These are phyloP conservation scores for Plasmodium adleri DNA, from an alignment of 169 alveolate species.

Conservation along the genomic window DNA sequence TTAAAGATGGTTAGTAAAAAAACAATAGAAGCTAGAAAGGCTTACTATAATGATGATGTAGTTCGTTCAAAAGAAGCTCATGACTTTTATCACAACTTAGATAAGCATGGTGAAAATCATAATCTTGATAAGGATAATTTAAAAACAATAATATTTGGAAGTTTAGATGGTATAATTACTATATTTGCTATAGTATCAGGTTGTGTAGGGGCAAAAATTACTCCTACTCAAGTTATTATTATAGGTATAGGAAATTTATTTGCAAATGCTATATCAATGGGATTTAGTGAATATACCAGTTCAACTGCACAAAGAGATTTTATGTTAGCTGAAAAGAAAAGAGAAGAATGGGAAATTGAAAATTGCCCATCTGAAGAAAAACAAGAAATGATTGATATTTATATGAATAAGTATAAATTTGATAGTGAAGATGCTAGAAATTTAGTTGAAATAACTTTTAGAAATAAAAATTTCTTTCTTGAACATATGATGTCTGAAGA, in stretches of 20 bases:
- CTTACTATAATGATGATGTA: slow-evolving; percentile 77
- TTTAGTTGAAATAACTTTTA: slow-evolving; percentile 90
- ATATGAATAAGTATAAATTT: slow-evolving; percentile 89
- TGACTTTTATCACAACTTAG: slow-evolving; percentile 40
- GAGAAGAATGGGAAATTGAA: slow-evolving; percentile 89
- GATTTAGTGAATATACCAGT: slow-evolving; percentile 88
- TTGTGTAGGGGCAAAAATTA: slow-evolving; percentile 91
- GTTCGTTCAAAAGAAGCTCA: slow-evolving; percentile 67
- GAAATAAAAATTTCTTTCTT: slow-evolving; percentile 89
- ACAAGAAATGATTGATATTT: slow-evolving; percentile 90
- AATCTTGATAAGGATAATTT: slow-evolving; percentile 82
- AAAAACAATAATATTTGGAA: slow-evolving; percentile 92
- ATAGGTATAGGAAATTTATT: slow-evolving; percentile 91
- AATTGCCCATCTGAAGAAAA: slow-evolving; percentile 92
- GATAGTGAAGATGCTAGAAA: slow-evolving; percentile 89
- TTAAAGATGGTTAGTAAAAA: slow-evolving; percentile 45
- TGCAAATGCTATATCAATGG: slow-evolving; percentile 94
- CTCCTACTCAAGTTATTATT: slow-evolving; percentile 89
- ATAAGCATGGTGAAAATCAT: slow-evolving; percentile 73
- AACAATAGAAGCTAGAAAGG: slow-evolving; percentile 77
- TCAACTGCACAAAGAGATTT: slow-evolving; percentile 87
- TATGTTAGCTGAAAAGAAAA: slow-evolving; percentile 58
- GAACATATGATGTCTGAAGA: slow-evolving; percentile 95
- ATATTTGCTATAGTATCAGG: slow-evolving; percentile 93
- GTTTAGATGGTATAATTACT: slow-evolving; percentile 93